phyloP scores from a whole-genome alignment of 352 stramenopile species.

The Phytophthora niederhauseri region DNA sequence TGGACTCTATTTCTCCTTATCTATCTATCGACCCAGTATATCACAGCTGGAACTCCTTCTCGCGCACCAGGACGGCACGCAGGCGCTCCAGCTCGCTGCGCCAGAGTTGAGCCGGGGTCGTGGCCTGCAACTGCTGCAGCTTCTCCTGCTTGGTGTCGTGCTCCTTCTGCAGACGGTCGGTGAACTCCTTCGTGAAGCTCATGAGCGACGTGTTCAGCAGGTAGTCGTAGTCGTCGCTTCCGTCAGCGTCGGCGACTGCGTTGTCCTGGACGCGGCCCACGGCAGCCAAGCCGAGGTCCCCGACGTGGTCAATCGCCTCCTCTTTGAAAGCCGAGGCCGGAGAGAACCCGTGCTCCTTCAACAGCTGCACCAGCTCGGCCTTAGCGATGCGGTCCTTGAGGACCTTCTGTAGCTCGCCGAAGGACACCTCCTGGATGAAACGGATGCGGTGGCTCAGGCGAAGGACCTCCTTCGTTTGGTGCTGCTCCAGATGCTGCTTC shows the following conservation, averaged over 20 bases:
- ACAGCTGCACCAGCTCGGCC: constrained; percentile 53
- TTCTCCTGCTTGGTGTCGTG: constrained; percentile 89
- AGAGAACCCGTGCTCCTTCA: constrained; percentile 54
- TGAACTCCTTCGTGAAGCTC: constrained; percentile 97
- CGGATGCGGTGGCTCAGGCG: constrained; percentile 97
- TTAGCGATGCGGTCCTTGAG: constrained; percentile 78
- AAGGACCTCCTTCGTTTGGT: constrained; percentile 83
- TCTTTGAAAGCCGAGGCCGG: constrained; percentile 58
- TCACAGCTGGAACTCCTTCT: constrained; percentile 67
- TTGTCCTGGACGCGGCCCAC: constrained; percentile 28
- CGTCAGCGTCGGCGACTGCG: constrained; percentile 32
- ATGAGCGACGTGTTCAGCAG: constrained; percentile 98
- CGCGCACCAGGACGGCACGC: constrained; percentile 60
- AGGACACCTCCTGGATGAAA: constrained; percentile 97
- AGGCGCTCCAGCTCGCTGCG: constrained; percentile 62
- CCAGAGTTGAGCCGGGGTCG: constrained; percentile 91
- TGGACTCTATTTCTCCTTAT: constrained; percentile 26
- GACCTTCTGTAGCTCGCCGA: constrained; percentile 92
- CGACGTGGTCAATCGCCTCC: constrained; percentile 38
- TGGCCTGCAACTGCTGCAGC: constrained; percentile 89
- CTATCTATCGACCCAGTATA: constrained; percentile 10
- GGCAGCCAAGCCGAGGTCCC: constrained; percentile 30
- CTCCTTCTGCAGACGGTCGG: constrained; percentile 92
- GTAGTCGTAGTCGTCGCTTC: constrained; percentile 94
- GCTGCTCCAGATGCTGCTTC: constrained; percentile 83